phyloP scores from a whole-genome alignment of 2,329 filamentous ascomycete species.

The Cylindrodendrum hubeiense region DNA sequence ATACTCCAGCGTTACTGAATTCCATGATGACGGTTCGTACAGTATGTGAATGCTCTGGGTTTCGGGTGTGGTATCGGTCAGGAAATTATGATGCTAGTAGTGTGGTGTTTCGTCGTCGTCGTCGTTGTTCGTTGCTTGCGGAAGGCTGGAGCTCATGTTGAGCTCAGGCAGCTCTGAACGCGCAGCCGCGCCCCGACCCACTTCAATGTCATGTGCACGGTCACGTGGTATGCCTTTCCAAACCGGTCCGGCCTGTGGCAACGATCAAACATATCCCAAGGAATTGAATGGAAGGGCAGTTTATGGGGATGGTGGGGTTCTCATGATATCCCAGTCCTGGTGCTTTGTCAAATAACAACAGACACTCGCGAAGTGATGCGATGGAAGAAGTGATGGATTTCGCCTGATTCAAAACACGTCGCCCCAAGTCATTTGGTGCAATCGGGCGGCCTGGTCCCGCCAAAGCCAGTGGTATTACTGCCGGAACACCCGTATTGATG shows the following conservation, averaged over 20 bases:
- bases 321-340: not conserved
- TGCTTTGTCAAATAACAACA: not conserved
- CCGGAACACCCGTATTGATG: constrained; percentile 13
- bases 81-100: constrained; percentile 28
- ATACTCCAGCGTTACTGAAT: constrained; percentile 71
- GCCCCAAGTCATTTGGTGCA: constrained; percentile 9
- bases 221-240: constrained; percentile 31
- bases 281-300: not conserved
- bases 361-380: not conserved
- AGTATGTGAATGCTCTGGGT: not conserved
- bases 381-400: not conserved
- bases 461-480: constrained; percentile 28
- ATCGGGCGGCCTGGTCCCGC: constrained; percentile 38
- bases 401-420: constrained; percentile 15
- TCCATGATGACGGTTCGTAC: constrained; percentile 61
- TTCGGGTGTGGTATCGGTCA: not conserved
- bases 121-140: constrained; percentile 36
- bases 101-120: constrained; percentile 42
- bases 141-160: constrained; percentile 53
- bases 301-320: not conserved
- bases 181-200: constrained; percentile 50
- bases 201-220: constrained; percentile 1
- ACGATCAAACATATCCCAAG: not conserved
- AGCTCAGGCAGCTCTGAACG: constrained; percentile 64
- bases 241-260: too few species aligned